Percentiles rank a stretch among this genome's conserved stretches.
Evolutionary conservation across 2,329 filamentous ascomycete species (phyloP).

Genomic region (Aspergillus versicolor): DNA sequence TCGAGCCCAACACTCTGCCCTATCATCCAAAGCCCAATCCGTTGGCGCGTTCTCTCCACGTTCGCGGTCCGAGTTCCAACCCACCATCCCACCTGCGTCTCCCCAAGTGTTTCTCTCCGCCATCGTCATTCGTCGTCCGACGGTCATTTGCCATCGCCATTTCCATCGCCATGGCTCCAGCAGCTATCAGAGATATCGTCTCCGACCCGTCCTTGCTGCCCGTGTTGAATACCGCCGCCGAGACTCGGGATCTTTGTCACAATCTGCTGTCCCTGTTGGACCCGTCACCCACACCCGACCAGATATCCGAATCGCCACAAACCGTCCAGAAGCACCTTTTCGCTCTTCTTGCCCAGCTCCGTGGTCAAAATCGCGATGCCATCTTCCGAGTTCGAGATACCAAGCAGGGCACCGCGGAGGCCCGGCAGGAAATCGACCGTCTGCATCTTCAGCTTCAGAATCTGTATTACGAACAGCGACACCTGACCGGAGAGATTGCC

Average conservation of each 20-base stretch:
- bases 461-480: slow-evolving; percentile 91
- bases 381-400: slow-evolving; percentile 80
- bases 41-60: slow-evolving; percentile 9
- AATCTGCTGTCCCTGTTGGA: slow-evolving; percentile 58
- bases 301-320: slow-evolving; percentile 8
- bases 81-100: slow-evolving; percentile 11
- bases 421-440: slow-evolving; percentile 84
- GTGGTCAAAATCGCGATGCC: slow-evolving; percentile 78
- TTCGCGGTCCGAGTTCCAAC: slow-evolving; percentile 3
- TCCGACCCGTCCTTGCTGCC: slow-evolving; percentile 65
- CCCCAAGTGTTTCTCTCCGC: slow-evolving; percentile 14
- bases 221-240: slow-evolving; percentile 70
- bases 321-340: slow-evolving; percentile 69
- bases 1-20: neutral
- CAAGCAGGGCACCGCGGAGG: slow-evolving; percentile 81
- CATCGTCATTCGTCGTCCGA: slow-evolving; percentile 12
- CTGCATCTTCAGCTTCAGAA: slow-evolving; percentile 93
- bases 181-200: slow-evolving; percentile 60
- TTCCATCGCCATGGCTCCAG: slow-evolving; percentile 28
- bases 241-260: slow-evolving; percentile 71
- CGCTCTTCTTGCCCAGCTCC: slow-evolving; percentile 75
- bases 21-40: slow-evolving; percentile 4
- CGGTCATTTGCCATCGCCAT: slow-evolving; percentile 3
- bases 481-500: slow-evolving; percentile 83
- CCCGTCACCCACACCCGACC: slow-evolving; percentile 37